phyloP scores from a whole-genome alignment of 331 rosid genomes.

The Cydonia oblonga region DNA sequence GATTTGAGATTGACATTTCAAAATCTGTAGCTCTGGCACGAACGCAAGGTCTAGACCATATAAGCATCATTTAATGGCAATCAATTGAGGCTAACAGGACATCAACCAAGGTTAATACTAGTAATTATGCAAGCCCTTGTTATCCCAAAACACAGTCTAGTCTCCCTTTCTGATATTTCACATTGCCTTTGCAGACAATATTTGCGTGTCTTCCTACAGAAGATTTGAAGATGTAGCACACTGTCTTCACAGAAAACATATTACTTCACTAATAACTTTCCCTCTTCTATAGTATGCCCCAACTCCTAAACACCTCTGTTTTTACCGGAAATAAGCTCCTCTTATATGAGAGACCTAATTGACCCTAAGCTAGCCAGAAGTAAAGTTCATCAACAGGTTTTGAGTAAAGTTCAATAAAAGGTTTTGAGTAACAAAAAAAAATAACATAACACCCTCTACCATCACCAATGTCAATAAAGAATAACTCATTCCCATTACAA shows the following conservation, averaged over 20 bases:
- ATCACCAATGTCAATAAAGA: neutral
- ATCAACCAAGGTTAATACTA: neutral
- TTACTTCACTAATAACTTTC: neutral
- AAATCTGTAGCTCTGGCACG: neutral
- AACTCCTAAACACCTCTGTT: neutral
- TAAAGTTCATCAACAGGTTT: neutral
- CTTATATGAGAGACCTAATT: neutral
- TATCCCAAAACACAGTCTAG: neutral
- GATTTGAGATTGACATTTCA: neutral
- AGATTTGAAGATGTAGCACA: neutral
- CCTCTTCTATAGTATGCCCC: neutral
- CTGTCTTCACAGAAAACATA: too few species aligned
- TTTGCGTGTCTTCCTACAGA: neutral
- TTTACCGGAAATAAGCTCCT: neutral
- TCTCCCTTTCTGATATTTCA: neutral
- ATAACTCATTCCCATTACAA: neutral
- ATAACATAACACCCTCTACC: neutral
- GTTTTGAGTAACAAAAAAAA: neutral
- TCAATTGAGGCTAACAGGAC: neutral
- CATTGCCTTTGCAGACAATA: too few species aligned
- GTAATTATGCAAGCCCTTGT: neutral
- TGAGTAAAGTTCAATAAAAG: neutral
- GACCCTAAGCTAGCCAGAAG: neutral
- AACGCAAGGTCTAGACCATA: neutral
- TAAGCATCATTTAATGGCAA: neutral